These are phyloP conservation scores for Diplodia seriata DNA, from an alignment of 2,329 filamentous ascomycete species.

Conservation along the genomic window DNA sequence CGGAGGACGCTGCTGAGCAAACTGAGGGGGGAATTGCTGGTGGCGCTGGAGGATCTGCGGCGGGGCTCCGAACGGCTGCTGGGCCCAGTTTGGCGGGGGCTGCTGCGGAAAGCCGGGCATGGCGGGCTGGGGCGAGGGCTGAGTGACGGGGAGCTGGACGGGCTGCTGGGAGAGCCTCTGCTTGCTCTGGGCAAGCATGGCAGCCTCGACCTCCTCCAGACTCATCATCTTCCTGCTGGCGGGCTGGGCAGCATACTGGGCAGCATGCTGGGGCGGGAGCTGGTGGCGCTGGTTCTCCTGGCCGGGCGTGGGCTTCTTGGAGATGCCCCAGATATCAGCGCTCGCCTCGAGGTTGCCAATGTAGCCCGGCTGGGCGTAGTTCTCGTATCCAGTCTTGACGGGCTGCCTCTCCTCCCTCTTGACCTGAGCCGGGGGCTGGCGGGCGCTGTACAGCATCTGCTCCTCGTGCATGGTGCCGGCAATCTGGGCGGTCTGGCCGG, in stretches of 20 bases:
- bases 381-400: conserved; percentile 84
- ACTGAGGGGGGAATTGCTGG: conserved; percentile 45
- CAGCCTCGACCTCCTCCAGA: conserved; percentile 93
- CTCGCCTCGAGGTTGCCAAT: conserved; percentile 92
- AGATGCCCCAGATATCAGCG: conserved; percentile 87
- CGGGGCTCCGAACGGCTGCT: conserved; percentile 43
- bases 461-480: conserved; percentile 88
- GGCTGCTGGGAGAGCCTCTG: conserved; percentile 52
- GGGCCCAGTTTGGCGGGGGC: conserved; percentile 33
- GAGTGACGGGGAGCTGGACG: conserved; percentile 38
- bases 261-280: conserved; percentile 37
- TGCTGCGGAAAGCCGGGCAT: conserved; percentile 35
- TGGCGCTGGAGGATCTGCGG: conserved; percentile 59
- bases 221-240: conserved; percentile 82
- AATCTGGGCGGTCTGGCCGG: conserved; percentile 88
- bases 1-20: conserved; percentile 45
- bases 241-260: conserved; percentile 41
- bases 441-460: conserved; percentile 80
- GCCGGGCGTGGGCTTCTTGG: conserved; percentile 59
- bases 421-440: conserved; percentile 65
- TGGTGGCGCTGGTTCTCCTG: conserved; percentile 39
- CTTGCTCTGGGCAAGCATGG: conserved; percentile 77
- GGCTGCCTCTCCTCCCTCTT: conserved; percentile 63
- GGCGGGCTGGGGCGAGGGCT: conserved; percentile 30
- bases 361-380: conserved; percentile 82